Conservation (phyloP, 768 basidiomycete species). For the Agaricus sinodeliciosus region DNA sequence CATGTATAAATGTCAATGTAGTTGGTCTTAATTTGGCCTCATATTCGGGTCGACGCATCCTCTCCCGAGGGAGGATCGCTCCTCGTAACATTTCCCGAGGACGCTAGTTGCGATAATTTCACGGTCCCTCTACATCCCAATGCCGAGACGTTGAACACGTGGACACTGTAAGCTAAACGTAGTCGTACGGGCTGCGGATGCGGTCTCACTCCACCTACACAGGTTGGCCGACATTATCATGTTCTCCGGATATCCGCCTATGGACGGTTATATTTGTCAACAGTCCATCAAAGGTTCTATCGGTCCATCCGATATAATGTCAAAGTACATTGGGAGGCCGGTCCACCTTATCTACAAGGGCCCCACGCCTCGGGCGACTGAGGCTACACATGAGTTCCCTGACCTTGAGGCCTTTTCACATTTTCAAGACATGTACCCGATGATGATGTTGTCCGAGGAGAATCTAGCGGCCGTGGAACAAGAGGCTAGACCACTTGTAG, state of each 20-base stretch:
- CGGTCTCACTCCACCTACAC: background rate
- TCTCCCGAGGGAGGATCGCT: conserved; percentile 43
- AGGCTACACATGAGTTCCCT: conserved; percentile 49
- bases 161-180: conserved; percentile 46
- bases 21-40: conserved; percentile 65
- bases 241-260: conserved; percentile 31
- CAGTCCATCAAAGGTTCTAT: conserved; percentile 25
- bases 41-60: conserved; percentile 38
- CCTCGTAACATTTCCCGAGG: conserved; percentile 52
- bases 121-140: conserved; percentile 52
- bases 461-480: conserved; percentile 47
- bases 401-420: conserved; percentile 46
- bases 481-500: conserved; percentile 39
- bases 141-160: conserved; percentile 37
- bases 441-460: conserved; percentile 64
- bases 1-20: conserved; percentile 17
- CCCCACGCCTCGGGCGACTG: conserved; percentile 40
- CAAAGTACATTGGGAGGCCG: conserved; percentile 51
- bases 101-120: conserved; percentile 51
- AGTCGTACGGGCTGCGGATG: background rate
- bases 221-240: conserved; percentile 52
- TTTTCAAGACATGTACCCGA: conserved; percentile 69
- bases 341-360: conserved; percentile 70
- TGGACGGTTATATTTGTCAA: conserved; percentile 67
- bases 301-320: conserved; percentile 49